Evolutionary conservation across 345 rosid genomes (phyloP), one percentile per base, ranked within the genome.

Genomic region (Xanthoceras sorbifolium): DNA sequence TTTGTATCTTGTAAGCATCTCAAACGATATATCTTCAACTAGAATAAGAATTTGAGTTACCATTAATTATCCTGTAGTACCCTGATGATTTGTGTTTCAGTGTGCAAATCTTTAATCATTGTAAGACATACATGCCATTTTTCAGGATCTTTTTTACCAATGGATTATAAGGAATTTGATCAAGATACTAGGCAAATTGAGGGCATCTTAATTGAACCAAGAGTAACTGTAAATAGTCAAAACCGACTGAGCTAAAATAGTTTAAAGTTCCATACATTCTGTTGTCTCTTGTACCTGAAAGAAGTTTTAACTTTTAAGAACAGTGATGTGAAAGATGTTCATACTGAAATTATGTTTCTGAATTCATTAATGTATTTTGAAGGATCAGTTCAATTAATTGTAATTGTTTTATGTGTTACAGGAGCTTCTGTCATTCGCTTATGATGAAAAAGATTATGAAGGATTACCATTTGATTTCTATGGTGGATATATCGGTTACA

Each of bases 401-500:
- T 61, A 36, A 46, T 74, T 64, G 11, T 42, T 79, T 67, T 72
- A 31, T 79, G 34, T 74, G 75, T 69, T 42, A 42, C 83, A 95
- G 99, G 97, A 95, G 80, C 97, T 95, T 79, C 83, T 76, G 26
- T 92, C 92, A 9, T 84, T 90, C 66, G 79, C 70, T 76, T 86
- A 88, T 29, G 89, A 90, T 50, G 88, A 90, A 85, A 87, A 84
- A 67, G 99, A 93, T 85, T 90, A 79, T 59, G 87, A 86, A 77
- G 98, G 93, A 66, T 77, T 96, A 72, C 99, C 99, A 57, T 96
- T 96, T 82, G 92, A 91, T 29, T 96, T 96, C 83, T 84, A 80
- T 32, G 99, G 98, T 83, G 99, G 99, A 85, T 96, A 82, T 85
- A 79, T 96, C 36, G 99, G 99, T 80, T 93, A 91, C 79, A 80